Percentiles rank a stretch among this genome's conserved stretches.
These are phyloP conservation scores for Fusarium bulbicola DNA, from an alignment of 2,329 filamentous ascomycete genomes.

Conservation along the genomic window DNA sequence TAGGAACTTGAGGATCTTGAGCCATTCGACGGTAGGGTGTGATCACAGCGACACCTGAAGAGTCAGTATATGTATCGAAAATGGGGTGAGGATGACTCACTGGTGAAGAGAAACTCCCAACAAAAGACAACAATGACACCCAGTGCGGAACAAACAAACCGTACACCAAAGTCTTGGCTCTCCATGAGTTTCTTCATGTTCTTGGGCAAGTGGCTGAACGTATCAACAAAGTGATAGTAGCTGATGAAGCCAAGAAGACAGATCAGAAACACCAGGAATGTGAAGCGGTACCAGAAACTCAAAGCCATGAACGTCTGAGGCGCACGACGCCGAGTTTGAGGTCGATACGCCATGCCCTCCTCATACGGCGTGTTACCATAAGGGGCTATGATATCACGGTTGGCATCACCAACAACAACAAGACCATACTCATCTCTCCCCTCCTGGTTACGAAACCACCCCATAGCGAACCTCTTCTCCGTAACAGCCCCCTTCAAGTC, in stretches of 20 bases:
- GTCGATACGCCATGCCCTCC: constrained; percentile 9
- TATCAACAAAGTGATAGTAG: constrained; percentile 49
- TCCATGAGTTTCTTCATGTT: constrained; percentile 49
- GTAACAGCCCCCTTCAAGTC: constrained; percentile 16
- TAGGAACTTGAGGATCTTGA: constrained; percentile 44
- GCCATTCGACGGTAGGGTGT: constrained; percentile 54
- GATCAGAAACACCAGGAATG: constrained; percentile 46
- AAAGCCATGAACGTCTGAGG: constrained; percentile 49
- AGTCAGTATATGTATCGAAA: not conserved
- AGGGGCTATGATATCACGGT: not conserved
- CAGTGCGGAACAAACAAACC: constrained; percentile 53
- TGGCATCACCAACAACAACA: constrained; percentile 5
- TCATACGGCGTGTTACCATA: constrained; percentile 21
- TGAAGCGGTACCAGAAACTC: constrained; percentile 47
- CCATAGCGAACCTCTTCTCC: constrained; percentile 27
- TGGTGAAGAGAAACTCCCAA: constrained; percentile 55
- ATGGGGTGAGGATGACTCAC: constrained; percentile 21
- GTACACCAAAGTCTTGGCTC: constrained; percentile 53
- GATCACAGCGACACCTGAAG: constrained; percentile 51
- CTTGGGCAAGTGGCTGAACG: constrained; percentile 29
- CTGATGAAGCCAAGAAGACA: constrained; percentile 49
- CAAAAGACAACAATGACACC: constrained; percentile 54
- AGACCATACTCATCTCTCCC: constrained; percentile 32
- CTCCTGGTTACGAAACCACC: constrained; percentile 15
- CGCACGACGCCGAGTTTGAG: constrained; percentile 7